Evolutionary conservation across 148 eudicot species (phyloP).

Genomic region (Fagopyrum tataricum): DNA sequence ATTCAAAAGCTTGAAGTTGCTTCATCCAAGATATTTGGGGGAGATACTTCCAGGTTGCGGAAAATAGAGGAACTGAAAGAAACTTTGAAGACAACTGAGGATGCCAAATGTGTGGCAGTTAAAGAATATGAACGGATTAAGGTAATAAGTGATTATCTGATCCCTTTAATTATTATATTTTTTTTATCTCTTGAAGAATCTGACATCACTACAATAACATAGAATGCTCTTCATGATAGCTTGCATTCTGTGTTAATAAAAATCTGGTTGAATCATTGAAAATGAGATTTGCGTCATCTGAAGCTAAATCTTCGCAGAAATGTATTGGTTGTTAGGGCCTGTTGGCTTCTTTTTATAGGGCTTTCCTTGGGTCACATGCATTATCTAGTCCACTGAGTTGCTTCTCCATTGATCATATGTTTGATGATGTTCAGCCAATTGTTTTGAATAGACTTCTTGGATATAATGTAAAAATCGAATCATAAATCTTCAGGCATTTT

Average conservation of each 20-base stretch:
- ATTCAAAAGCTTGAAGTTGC: slow-evolving; percentile 92
- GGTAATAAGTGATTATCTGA: slow-evolving; percentile 32
- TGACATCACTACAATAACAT: neutral
- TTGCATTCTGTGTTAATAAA: neutral
- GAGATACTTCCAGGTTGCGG: slow-evolving; percentile 77
- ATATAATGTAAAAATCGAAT: neutral
- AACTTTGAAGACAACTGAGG: slow-evolving; percentile 69
- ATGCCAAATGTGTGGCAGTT: slow-evolving; percentile 73
- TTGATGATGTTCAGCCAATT: neutral
- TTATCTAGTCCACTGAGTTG: neutral
- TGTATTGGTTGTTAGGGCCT: neutral
- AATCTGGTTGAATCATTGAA: neutral
- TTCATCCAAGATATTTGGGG: slow-evolving; percentile 92
- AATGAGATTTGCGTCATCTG: neutral
- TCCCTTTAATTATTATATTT: neutral
- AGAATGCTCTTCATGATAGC: neutral
- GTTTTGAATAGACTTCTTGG: neutral
- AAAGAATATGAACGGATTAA: slow-evolving; percentile 85
- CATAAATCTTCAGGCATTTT: neutral
- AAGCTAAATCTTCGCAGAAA: neutral
- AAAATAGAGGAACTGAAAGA: slow-evolving; percentile 91
- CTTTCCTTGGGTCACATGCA: neutral
- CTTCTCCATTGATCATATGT: neutral
- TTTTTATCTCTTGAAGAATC: neutral
- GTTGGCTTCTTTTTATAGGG: neutral